A percentile compares a stretch with the other conserved stretches of the same genome.
These are phyloP conservation scores for Fusarium tupiense DNA, from an alignment of 2,329 filamentous ascomycete species.

Conservation along the genomic window DNA sequence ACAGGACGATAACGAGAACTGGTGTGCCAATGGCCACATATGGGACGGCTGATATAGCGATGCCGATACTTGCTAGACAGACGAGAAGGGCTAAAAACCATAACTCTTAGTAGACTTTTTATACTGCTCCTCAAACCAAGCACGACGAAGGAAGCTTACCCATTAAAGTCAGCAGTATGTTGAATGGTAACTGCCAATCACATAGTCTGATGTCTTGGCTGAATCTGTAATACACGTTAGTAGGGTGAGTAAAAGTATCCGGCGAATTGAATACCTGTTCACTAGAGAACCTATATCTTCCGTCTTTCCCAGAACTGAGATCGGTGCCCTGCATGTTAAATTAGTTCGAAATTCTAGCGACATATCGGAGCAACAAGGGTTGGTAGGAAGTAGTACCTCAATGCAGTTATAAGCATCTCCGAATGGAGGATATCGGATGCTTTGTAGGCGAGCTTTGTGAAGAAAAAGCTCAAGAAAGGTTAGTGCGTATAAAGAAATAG, in stretches of 20 bases:
- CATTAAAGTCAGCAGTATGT: background rate
- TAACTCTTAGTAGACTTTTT: no score
- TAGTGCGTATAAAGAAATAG: no score
- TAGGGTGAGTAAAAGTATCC: no score
- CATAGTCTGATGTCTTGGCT: background rate
- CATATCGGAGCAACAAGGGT: no score
- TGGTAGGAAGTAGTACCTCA: background rate
- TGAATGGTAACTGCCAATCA: conserved; percentile 1
- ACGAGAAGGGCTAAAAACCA: background rate
- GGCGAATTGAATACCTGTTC: background rate
- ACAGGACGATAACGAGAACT: background rate
- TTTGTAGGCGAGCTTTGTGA: background rate
- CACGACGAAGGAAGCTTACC: background rate
- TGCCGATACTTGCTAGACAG: background rate
- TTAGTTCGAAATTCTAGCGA: no score
- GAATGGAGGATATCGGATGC: background rate
- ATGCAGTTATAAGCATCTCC: background rate
- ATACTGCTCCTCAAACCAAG: no score
- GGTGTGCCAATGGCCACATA: background rate
- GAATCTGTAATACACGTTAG: background rate
- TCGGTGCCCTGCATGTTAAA: background rate
- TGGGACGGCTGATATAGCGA: background rate
- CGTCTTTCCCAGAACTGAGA: background rate
- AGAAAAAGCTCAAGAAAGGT: background rate
- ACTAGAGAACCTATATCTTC: background rate